Conservation (phyloP, 345 rosid species). For the Euphorbia pulcherrima region DNA sequence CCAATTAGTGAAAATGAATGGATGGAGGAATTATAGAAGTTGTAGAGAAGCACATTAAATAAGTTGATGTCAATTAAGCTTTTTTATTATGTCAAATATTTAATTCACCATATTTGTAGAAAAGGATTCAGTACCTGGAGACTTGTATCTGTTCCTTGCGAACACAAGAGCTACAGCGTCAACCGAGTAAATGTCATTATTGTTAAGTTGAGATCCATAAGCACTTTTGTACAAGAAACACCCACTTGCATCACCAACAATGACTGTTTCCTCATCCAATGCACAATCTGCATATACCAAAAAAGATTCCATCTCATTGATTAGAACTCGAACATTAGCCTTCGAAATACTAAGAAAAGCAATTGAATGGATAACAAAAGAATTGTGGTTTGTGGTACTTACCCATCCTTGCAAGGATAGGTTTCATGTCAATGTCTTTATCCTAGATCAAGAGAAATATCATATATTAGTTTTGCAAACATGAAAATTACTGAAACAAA, state of each 20-base stretch:
- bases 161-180: conserved; percentile 46
- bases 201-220: background rate
- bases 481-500: background rate
- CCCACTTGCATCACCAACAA: conserved; percentile 40
- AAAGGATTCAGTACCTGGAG: conserved; percentile 22
- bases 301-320: background rate
- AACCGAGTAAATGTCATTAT: conserved; percentile 1
- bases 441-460: conserved; percentile 26
- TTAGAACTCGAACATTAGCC: conserved; percentile 3
- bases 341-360: background rate
- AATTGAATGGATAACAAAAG: background rate
- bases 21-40: too few species aligned
- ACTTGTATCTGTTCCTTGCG: conserved; percentile 32
- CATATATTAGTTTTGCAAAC: conserved; percentile 10
- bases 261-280: conserved; percentile 37
- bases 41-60: too few species aligned
- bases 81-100: too few species aligned
- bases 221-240: conserved; percentile 24
- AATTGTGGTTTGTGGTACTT: background rate
- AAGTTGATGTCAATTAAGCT: too few species aligned
- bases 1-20: background rate
- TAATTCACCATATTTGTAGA: too few species aligned
- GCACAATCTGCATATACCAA: conserved; percentile 25
- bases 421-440: conserved; percentile 23
- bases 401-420: conserved; percentile 39